phyloP scores from a whole-genome alignment of 2,329 filamentous ascomycete species.

The Colletotrichum sansevieriae region DNA sequence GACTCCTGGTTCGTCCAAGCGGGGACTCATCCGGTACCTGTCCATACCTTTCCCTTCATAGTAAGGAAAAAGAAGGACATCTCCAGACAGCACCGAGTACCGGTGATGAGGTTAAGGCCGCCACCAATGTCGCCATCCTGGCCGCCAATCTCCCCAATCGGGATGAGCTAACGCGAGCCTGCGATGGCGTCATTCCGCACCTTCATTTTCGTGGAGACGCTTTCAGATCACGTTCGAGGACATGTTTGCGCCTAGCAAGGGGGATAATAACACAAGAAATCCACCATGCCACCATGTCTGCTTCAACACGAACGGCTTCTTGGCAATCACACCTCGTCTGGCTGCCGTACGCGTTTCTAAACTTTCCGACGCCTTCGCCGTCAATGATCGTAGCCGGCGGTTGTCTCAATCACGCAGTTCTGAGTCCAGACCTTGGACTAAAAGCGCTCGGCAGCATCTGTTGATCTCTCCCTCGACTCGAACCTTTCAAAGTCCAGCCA shows the following conservation, averaged over 20 bases:
- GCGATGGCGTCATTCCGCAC: conserved; percentile 37
- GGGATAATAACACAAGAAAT: neutral
- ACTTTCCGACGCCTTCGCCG: neutral
- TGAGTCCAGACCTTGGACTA: no score
- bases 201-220: neutral
- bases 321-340: no score
- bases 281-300: no score
- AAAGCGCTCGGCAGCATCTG: no score
- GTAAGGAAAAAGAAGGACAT: neutral
- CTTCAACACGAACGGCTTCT: no score
- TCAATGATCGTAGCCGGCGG: no score
- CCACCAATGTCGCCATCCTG: conserved; percentile 38
- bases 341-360: neutral
- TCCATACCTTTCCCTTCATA: conserved; percentile 23
- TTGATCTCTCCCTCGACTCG: neutral
- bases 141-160: conserved; percentile 39
- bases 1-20: neutral
- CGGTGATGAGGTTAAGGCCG: conserved; percentile 39
- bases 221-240: conserved; percentile 9
- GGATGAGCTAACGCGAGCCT: conserved; percentile 41
- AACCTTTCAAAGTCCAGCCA: neutral
- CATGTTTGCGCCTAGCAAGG: neutral
- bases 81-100: conserved; percentile 35
- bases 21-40: conserved; percentile 21
- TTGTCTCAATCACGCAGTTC: no score